Conservation (phyloP, 495 filamentous ascomycete genomes). For the Penicillium verhagenii region DNA sequence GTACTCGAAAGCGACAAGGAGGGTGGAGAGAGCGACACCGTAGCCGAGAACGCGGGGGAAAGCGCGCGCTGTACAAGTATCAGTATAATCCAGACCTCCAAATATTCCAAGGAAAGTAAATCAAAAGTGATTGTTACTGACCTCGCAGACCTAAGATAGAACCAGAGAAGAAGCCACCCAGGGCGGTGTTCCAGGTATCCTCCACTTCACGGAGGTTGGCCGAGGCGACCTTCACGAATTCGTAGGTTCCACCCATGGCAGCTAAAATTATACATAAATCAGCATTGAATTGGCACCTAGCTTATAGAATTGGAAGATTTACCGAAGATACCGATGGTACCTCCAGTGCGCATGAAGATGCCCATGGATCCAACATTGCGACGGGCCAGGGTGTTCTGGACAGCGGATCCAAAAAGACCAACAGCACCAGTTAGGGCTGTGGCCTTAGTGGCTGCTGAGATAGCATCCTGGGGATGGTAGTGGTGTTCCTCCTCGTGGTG, state of each 20-base stretch:
- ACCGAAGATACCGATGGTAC: conserved; percentile 67
- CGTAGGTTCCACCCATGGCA: conserved; percentile 76
- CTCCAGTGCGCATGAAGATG: conserved; percentile 70
- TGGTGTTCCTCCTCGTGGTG: conserved; percentile 46
- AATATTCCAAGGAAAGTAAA: neutral
- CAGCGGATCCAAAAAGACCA: conserved; percentile 70
- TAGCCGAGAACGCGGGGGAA: conserved; percentile 79
- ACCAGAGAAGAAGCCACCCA: conserved; percentile 74
- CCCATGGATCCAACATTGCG: conserved; percentile 74
- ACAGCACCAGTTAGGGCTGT: conserved; percentile 61
- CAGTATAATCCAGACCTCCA: conserved; percentile 1
- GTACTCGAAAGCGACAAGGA: conserved; percentile 71
- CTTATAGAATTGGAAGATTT: conserved; percentile 20
- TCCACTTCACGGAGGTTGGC: conserved; percentile 78
- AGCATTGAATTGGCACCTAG: conserved; percentile 10
- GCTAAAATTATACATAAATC: conserved; percentile 47
- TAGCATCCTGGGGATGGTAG: conserved; percentile 79
- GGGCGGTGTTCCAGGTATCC: conserved; percentile 64
- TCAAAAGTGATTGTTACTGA: conserved; percentile 31
- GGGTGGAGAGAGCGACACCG: conserved; percentile 62
- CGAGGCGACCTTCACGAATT: conserved; percentile 68
- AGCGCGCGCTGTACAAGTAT: conserved; percentile 57
- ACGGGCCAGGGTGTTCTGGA: conserved; percentile 81
- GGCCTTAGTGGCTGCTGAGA: conserved; percentile 62
- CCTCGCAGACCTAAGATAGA: conserved; percentile 64